Evolutionary conservation across 2,329 filamentous ascomycete species (phyloP).

Genomic region (Botryotinia calthae): DNA sequence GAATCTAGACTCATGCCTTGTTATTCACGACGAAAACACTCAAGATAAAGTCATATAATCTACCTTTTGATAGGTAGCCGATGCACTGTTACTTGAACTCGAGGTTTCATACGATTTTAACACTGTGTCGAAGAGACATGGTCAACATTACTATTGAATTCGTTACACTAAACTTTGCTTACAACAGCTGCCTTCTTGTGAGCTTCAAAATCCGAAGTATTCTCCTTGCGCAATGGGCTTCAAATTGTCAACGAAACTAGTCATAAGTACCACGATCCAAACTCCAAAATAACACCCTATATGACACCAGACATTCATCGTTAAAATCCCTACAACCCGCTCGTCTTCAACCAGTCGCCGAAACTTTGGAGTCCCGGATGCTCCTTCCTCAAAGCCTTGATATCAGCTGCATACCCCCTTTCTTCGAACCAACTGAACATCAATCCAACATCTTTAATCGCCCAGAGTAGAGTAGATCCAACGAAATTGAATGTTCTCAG

Average conservation of each 20-base stretch:
- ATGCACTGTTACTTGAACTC: not conserved
- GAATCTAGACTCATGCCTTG: not conserved
- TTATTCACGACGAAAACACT: not conserved
- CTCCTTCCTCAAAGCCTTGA: constrained; percentile 42
- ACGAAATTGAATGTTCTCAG: constrained; percentile 35
- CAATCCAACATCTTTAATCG: constrained; percentile 31
- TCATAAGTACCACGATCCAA: not conserved
- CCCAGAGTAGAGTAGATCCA: constrained; percentile 28
- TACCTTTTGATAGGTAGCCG: not conserved
- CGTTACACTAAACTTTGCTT: no score
- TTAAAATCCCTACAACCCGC: constrained; percentile 23
- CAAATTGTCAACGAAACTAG: not conserved
- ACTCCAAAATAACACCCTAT: not conserved
- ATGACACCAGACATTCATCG: not conserved
- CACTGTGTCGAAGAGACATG: not conserved
- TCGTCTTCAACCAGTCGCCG: constrained; percentile 45
- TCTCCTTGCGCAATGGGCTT: not conserved
- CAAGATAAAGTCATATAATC: not conserved
- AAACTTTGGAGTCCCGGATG: constrained; percentile 46
- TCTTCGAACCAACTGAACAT: constrained; percentile 38
- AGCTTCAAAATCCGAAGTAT: not conserved
- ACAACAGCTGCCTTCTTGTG: not conserved
- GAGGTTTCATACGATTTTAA: not conserved
- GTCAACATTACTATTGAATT: not conserved
- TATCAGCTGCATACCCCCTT: constrained; percentile 37